Evolutionary conservation across 306 rosid genomes (phyloP).

Genomic region (Rosa multiflora): DNA sequence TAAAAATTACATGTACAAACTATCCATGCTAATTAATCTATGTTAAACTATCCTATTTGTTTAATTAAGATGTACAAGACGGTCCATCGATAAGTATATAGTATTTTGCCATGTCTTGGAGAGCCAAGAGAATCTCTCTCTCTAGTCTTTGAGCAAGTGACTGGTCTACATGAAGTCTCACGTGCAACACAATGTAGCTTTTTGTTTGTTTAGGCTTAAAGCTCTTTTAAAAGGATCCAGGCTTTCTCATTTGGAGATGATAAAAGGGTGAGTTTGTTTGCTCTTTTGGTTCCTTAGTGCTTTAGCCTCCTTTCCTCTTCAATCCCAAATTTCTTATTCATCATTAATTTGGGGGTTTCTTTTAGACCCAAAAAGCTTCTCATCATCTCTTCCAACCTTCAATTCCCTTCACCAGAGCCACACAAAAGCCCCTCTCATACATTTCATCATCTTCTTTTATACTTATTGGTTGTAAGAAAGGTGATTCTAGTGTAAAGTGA

Average conservation of each 20-base stretch:
- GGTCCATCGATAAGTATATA: neutral
- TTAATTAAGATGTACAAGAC: neutral
- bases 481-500: conserved; percentile 2
- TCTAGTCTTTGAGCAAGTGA: conserved; percentile 31
- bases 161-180: conserved; percentile 51
- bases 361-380: conserved; percentile 10
- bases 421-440: neutral
- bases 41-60: neutral
- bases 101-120: neutral
- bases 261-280: conserved; percentile 57
- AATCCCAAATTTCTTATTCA: conserved; percentile 1
- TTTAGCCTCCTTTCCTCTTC: conserved; percentile 20
- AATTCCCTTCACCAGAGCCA: neutral
- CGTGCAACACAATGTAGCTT: conserved; percentile 59
- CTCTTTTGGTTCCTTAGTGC: conserved; percentile 26
- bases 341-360: conserved; percentile 4
- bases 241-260: conserved; percentile 32
- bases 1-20: neutral
- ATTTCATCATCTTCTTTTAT: neutral
- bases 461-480: neutral
- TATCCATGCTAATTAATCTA: neutral
- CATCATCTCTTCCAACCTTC: conserved; percentile 5
- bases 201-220: conserved; percentile 29
- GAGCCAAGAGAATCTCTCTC: conserved; percentile 40
- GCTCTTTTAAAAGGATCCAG: conserved; percentile 17